Evolutionary conservation across 129 eudicot species (phyloP), one percentile per base, ranked within the genome.

Genomic region (sunflower (Helianthus annuus)): DNA sequence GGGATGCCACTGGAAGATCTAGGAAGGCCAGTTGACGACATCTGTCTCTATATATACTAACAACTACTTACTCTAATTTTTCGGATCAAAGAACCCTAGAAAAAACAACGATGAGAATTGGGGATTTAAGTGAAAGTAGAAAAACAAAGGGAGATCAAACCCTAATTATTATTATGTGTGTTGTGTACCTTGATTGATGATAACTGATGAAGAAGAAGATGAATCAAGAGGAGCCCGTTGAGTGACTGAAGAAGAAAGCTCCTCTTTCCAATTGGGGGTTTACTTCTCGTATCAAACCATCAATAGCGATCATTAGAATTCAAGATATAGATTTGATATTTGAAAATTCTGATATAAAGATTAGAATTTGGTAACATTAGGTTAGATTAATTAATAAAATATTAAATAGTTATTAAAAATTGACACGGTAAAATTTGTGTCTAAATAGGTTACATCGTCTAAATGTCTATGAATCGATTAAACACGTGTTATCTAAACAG

Each of bases 1-100:
- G 97, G 99, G 49, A 95, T 91, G 29, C 87, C 92, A 83, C 92
- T 84, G 17, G 97, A 80, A 71, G 96, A 87, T 94, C 96, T 82
- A 74, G 85, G 85, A 56, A 93, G 82, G 69, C 91, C 97, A 22
- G 88, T 49, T 76, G 82, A 80, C 53, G 78, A 44, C 82, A 78
- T 78, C 40, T 52, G 24, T 76, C 46, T 66, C 11, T 17, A 1
- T 7, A 7, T 22, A 42, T 24, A 69, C 14, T 68, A 69, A 68
- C 39, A 58, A 9, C 74, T 45, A 68, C 75, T 58, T 51, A 29
- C 74, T 56, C 60, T 57, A 12, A 76, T 76, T 76, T 52, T 40
- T 56, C 44, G 61, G 69, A 76, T 68, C 75, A 53, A 76, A 58
- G 55, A 76, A 76, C 69, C 75, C 80, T 76, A 76, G 53, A 36